A percentile compares a stretch with the other conserved stretches of the same genome.
These are phyloP conservation scores for Quercus glauca DNA, from an alignment of 306 rosid species.

Conservation along the genomic window DNA sequence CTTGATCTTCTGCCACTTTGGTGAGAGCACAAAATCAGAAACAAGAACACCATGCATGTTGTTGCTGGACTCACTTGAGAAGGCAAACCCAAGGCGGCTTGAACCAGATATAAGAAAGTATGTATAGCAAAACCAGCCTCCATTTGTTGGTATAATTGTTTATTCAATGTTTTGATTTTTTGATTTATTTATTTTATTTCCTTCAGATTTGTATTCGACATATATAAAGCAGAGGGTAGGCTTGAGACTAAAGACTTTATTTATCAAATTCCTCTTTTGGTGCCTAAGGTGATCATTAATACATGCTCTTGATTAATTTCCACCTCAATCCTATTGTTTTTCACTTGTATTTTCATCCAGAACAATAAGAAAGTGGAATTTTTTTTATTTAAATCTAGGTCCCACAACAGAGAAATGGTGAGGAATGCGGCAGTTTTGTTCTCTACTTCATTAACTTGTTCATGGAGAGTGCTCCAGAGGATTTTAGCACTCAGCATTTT, in stretches of 20 bases:
- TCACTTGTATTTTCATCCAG: background rate
- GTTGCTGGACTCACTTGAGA: conserved; percentile 75
- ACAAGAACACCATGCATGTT: conserved; percentile 59
- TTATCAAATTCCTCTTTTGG: conserved; percentile 54
- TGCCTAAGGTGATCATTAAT: conserved; percentile 45
- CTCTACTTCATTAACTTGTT: conserved; percentile 69
- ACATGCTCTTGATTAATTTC: background rate
- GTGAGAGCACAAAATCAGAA: conserved; percentile 42
- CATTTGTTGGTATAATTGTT: background rate
- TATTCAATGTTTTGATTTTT: background rate
- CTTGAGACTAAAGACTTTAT: conserved; percentile 30
- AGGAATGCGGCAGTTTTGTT: conserved; percentile 74
- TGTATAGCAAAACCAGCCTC: conserved; percentile 17
- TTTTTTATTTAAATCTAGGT: conserved; percentile 37
- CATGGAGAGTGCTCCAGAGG: conserved; percentile 53
- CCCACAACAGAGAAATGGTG: conserved; percentile 71
- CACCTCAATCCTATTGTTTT: background rate
- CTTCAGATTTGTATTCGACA: conserved; percentile 66
- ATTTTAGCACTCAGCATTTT: conserved; percentile 48
- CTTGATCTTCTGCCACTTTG: conserved; percentile 75
- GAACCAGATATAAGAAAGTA: conserved; percentile 77
- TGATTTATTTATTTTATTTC: background rate
- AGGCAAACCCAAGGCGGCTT: conserved; percentile 51
- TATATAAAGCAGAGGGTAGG: conserved; percentile 48
- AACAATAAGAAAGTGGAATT: background rate